Conservation (phyloP, 495 filamentous ascomycete species). For the Copromyces sp. region DNA sequence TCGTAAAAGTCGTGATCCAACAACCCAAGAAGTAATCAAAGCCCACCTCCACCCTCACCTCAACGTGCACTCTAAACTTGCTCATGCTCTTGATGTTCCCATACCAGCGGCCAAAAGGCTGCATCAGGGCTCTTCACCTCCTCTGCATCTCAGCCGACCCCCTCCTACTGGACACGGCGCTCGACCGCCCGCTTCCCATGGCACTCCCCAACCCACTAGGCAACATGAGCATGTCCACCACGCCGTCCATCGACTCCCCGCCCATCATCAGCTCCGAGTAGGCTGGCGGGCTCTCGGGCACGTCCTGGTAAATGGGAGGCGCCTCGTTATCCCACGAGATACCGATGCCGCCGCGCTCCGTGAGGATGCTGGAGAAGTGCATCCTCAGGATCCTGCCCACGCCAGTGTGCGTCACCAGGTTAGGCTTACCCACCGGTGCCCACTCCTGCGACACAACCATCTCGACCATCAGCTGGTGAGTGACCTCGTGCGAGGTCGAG, state of each 20-base stretch:
- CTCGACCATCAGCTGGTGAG: slow-evolving; percentile 81
- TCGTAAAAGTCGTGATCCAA: background rate
- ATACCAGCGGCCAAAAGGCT: background rate
- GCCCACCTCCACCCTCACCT: background rate
- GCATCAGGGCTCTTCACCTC: slow-evolving; percentile 11
- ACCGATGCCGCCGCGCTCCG: slow-evolving; percentile 75
- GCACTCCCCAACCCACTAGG: background rate
- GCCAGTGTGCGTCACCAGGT: slow-evolving; percentile 74
- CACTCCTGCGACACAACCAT: slow-evolving; percentile 92
- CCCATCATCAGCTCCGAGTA: slow-evolving; percentile 40
- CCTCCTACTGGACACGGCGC: background rate
- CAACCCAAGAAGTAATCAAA: background rate
- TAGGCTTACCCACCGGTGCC: slow-evolving; percentile 57
- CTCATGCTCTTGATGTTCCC: background rate
- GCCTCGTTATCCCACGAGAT: slow-evolving; percentile 97
- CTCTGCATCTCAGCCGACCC: background rate
- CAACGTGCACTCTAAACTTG: background rate
- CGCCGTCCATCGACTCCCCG: slow-evolving; percentile 10
- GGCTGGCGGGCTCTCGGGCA: slow-evolving; percentile 75
- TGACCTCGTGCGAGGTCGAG: slow-evolving; percentile 36
- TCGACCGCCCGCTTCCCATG: background rate
- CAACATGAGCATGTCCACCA: background rate
- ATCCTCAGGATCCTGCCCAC: slow-evolving; percentile 85
- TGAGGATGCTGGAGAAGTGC: slow-evolving; percentile 75
- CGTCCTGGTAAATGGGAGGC: slow-evolving; percentile 90